phyloP scores from a whole-genome alignment of 306 rosid species.

The Dalbergia oliveri region DNA sequence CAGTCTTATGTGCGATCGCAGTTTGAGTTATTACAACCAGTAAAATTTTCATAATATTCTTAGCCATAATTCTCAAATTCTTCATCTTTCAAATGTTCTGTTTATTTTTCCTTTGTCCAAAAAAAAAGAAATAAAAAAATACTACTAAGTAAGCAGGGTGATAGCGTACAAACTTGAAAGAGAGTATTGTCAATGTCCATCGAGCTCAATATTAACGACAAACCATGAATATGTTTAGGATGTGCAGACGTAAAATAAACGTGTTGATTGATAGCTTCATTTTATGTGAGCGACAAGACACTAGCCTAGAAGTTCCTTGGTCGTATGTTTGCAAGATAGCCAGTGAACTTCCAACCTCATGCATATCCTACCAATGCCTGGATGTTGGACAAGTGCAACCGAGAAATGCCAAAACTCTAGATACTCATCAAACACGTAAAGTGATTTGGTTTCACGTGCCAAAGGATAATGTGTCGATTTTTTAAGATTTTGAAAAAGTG shows the following conservation, averaged over 20 bases:
- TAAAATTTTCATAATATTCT: background rate
- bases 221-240: background rate
- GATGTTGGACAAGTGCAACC: background rate
- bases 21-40: background rate
- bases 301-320: no score
- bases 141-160: no score
- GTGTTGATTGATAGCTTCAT: background rate
- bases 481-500: no score
- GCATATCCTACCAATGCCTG: no score
- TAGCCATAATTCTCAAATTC: background rate
- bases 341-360: no score
- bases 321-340: no score
- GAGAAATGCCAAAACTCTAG: background rate
- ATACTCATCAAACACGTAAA: background rate
- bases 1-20: background rate
- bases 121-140: no score
- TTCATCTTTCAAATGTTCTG: background rate
- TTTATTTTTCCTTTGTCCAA: background rate
- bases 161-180: background rate
- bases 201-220: conserved; percentile 7
- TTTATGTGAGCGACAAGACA: background rate
- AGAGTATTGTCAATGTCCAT: background rate
- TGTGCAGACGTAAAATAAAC: no score
- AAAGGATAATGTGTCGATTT: no score
- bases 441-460: no score